Evolutionary conservation across 805 yeast genomes (phyloP), one percentile per base, ranked within the genome.

Genomic region (Starmerella vaccinii): DNA sequence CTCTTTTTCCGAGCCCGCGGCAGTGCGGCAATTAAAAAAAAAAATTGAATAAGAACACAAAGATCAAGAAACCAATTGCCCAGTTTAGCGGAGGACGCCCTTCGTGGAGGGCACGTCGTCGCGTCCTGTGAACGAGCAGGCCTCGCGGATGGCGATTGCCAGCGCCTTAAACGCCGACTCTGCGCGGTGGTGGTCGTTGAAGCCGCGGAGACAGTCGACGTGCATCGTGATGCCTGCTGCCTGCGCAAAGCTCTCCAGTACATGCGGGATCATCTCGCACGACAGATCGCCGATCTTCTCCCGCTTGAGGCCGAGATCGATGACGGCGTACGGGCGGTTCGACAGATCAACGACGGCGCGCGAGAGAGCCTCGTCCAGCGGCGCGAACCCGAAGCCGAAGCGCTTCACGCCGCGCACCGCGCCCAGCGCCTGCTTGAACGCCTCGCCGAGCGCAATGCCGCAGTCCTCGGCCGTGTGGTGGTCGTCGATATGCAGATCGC

Each of bases 201-300:
- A 78, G 0, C 98, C 98, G 58, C 97, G 75, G 51, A 92, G 64
- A 66, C 95, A 86, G 68, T 92, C 98, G 32, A 92, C 95, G 63
- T 92, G 98, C 62, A 92, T 63, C 1, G 98, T 92, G 49, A 92
- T 76, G 53, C 83, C 82, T 1, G 97, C 95, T 37, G 84, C 85
- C 61, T 84, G 86, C 3, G 97, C 96, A 71, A 92, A 92, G 60
- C 95, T 82, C 67, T 88, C 95, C 55, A 92, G 65, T 44, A 92
- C 89, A 66, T 92, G 98, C n/a, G 97, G 97, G 57, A 92, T 83
- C 98, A 92, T 92, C 70, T 92, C 98, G 62, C 92, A 79, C 33
- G 88, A 78, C 47, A 92, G 74, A 62, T 85, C 95, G 48, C 98
- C 98, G 59, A 92, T 80, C 65, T 82, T 88, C 65, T 92, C 98